These are phyloP conservation scores for Thalassiosira exigua DNA, from an alignment of 352 stramenopile genomes.

Conservation along the genomic window DNA sequence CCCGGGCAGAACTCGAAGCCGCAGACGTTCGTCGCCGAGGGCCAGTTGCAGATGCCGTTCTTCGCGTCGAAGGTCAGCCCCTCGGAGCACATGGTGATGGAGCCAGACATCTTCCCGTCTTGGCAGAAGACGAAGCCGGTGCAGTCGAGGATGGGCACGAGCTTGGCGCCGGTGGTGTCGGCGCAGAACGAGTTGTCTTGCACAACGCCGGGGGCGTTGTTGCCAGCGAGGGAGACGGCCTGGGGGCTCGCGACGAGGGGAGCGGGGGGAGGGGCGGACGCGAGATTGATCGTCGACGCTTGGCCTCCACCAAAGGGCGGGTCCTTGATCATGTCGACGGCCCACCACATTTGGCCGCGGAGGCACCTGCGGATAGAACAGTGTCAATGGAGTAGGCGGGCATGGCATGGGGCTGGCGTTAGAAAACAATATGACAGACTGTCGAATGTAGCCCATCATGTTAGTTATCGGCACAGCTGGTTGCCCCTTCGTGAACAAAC, in stretches of 20 bases:
- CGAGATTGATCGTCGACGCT: background rate
- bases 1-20: constrained; percentile 59
- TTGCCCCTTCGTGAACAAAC: no score
- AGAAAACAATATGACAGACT: no score
- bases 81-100: constrained; percentile 25
- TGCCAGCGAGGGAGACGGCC: background rate
- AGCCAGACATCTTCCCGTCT: constrained; percentile 39
- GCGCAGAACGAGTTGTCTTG: constrained; percentile 43
- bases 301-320: constrained; percentile 24
- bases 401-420: no score
- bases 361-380: constrained; percentile 37
- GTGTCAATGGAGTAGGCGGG: no score
- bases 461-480: no score
- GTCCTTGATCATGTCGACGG: constrained; percentile 57
- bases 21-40: constrained; percentile 46
- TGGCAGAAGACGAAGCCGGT: constrained; percentile 49
- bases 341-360: constrained; percentile 63
- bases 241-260: background rate
- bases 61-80: constrained; percentile 44
- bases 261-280: background rate
- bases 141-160: constrained; percentile 45
- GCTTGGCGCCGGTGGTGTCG: constrained; percentile 8
- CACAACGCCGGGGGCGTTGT: constrained; percentile 43
- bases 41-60: constrained; percentile 59
- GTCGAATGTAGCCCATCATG: no score